Conservation (phyloP, 352 stramenopile genomes). For the Globisporangium polare region DNA sequence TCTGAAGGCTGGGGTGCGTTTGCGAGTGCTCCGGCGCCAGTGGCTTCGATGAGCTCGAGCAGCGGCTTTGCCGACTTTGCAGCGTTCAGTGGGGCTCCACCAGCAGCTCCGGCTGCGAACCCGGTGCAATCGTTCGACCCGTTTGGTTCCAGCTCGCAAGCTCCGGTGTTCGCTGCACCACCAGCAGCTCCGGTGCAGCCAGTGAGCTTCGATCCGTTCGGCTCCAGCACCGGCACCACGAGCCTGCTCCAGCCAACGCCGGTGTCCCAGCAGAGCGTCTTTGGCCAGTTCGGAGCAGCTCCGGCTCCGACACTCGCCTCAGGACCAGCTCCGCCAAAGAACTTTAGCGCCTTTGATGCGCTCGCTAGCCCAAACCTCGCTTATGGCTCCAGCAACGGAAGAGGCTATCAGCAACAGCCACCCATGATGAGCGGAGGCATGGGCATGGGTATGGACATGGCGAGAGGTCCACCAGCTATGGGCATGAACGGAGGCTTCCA, state of each 20-base stretch:
- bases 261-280: not conserved
- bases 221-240: not conserved
- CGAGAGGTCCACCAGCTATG: conserved; percentile 17
- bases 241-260: not conserved
- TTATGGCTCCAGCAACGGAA: conserved; percentile 6
- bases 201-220: conserved; percentile 9
- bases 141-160: conserved; percentile 21
- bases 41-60: conserved; percentile 13
- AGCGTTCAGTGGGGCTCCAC: conserved; percentile 28
- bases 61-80: conserved; percentile 48
- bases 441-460: conserved; percentile 16
- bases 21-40: conserved; percentile 22
- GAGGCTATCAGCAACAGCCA: conserved; percentile 25
- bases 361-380: conserved; percentile 31
- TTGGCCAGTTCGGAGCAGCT: conserved; percentile 12
- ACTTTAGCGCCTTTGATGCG: conserved; percentile 66
- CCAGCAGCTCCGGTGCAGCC: conserved; percentile 11
- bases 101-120: conserved; percentile 13
- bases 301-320: conserved; percentile 11
- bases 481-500: conserved; percentile 24
- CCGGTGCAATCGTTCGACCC: conserved; percentile 24
- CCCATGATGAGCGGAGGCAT: conserved; percentile 19
- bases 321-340: conserved; percentile 21
- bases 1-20: conserved; percentile 27
- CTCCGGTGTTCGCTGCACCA: conserved; percentile 21